Evolutionary conservation across 148 eudicot genomes (phyloP), one percentile per base, ranked within the genome.

Genomic region (Heliosperma pusillum): DNA sequence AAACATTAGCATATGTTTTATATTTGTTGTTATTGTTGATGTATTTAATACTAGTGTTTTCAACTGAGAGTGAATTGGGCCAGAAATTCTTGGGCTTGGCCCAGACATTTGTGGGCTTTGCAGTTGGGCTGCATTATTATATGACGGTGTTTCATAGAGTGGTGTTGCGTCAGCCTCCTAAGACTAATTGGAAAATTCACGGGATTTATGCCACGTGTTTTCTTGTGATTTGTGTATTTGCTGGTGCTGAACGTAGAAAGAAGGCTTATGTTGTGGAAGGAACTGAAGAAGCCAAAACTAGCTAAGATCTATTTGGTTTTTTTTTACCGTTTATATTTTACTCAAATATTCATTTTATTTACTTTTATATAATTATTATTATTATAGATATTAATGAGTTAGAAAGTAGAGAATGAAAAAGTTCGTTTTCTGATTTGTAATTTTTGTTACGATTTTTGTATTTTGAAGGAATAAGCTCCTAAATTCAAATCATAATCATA

Each of bases 121-220:
- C 97, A 0, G 85, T 94, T 74, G 98, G 98, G 86, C 86, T 94
- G 20, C 98, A 94, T 84, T 94, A 90, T 73, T 94, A 94, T 42
- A 73, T 94, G 79, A 84, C 89, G 80, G 97, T 94, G 87, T 90
- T 91, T 81, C 98, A 91, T 44, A 80, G 90, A 61, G 96, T 87
- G 10, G 90, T 94, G 75, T 20, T 94, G 66, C 90, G 69, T 40
- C 92, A 94, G 71, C 96, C 93, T 53, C 98, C 98, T 13, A 91
- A 79, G 79, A 90, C 88, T 7, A 94, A 77, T 16, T 94, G 98
- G 97, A 90, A 79, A 74, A 86, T 91, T 6, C 98, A 94, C 59
- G 98, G 88, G 60, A 77, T 94, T 0, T 94, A 91, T 33, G 96
- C 98, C 85, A 76, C 93, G 88, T 90, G 95, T 87, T 94, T 91